Conservation (phyloP, 257 asterid species). For the Osmanthus fragrans region DNA sequence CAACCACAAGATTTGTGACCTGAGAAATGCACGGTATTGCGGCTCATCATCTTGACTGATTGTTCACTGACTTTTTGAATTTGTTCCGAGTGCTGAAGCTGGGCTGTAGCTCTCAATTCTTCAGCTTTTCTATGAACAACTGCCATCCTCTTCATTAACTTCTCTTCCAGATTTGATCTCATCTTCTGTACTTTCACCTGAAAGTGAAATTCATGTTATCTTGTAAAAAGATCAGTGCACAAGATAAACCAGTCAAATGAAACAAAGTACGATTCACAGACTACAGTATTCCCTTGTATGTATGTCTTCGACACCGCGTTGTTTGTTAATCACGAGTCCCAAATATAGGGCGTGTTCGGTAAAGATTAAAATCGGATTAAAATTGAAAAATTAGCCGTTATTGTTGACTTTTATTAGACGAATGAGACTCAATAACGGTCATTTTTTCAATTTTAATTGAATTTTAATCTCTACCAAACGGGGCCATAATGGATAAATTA, state of each 20-base stretch:
- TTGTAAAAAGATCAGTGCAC: neutral
- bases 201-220: too few relatives aligned
- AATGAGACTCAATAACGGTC: too few relatives aligned
- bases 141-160: conserved; percentile 87
- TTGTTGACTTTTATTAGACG: too few relatives aligned
- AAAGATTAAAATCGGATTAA: too few relatives aligned
- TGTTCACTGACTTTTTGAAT: conserved; percentile 52
- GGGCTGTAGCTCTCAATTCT: conserved; percentile 77
- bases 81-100: conserved; percentile 77
- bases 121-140: conserved; percentile 86
- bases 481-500: too few relatives aligned
- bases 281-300: neutral
- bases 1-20: conserved; percentile 71
- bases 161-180: conserved; percentile 56
- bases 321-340: too few relatives aligned
- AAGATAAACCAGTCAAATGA: neutral
- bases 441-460: too few relatives aligned
- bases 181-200: neutral
- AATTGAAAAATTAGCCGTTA: too few relatives aligned
- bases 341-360: too few relatives aligned
- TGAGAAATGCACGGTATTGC: conserved; percentile 42
- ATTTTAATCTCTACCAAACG: too few relatives aligned
- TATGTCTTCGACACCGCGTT: neutral
- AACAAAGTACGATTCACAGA: neutral
- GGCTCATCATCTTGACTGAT: conserved; percentile 41